Base-by-base conservation (phyloP, 2,329 filamentous ascomycete species). In the Ophiostoma montium region DNA sequence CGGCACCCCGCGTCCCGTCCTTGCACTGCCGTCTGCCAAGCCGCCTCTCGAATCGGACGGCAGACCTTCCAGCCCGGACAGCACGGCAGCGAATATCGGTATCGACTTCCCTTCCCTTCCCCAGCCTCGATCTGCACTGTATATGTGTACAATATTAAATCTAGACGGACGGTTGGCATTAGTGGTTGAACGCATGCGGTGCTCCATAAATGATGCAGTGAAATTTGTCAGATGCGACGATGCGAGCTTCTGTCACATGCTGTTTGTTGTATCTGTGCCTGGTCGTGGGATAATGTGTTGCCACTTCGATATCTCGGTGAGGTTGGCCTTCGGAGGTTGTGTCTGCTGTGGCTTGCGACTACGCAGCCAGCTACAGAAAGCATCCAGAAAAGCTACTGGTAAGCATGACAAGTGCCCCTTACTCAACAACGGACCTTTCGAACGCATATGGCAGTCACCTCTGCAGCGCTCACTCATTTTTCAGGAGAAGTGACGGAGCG, bases 101-200 rank as follows among this genome's bases (percentile, higher is more conserved):
- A 71, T 71, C 72, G 69, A 72, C 61, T 64, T 58, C 56, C 59
- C 62, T 61, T 61, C 60, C 23, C 23, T 31, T 15, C 11, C 39
- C 39, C 30, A 30, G 36, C 36, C 36, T 30, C 23, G 58, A 49
- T 46, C 41, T 55, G 57, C 57, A 63, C 63, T 72, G 67, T 70
- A 70, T 67, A 70, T 67, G 65, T 73, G 70, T 74, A 73, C 67
- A 70, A 70, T 72, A 72, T 50, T 21, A 50, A 66, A 63, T 67
- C 64, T 72, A 71, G 69, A 73, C 62, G 65, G 52, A 47, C 43
- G 45, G 46, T 41, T 48, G 49, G 49, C 43, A 51, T 49, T 27
- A 32, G 39, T n/a, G 13, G 8, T 42, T 18, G 21, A 23, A 18
- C 39, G 23, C 23, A 23, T n/a, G 38, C 21, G 19, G 7, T 35